Conservation (phyloP, 257 asterid species). For the Jaltomata sinuosa region DNA sequence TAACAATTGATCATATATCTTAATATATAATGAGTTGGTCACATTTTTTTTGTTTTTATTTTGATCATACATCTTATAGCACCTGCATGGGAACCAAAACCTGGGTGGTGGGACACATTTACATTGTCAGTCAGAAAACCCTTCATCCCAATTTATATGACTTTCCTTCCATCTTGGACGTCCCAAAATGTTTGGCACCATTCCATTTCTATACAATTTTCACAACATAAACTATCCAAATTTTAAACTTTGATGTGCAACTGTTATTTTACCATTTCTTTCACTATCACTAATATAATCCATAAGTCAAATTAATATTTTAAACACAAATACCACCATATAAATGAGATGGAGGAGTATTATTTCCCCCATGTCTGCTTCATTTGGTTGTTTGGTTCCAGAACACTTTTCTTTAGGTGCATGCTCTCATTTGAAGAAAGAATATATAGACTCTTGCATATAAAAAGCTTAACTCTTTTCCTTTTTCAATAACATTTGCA, state of each 20-base stretch:
- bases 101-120: neutral
- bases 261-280: neutral
- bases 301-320: neutral
- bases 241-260: neutral
- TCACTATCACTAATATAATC: neutral
- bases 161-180: neutral
- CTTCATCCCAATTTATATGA: neutral
- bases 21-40: neutral
- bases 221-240: neutral
- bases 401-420: neutral
- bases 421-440: neutral
- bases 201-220: neutral
- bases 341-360: neutral
- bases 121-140: neutral
- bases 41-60: neutral
- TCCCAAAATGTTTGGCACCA: neutral
- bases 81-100: neutral
- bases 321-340: neutral
- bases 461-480: neutral
- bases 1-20: neutral
- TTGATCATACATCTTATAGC: neutral
- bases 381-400: neutral
- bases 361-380: neutral
- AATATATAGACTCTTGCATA: neutral
- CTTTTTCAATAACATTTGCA: conserved; percentile 21